Base-by-base conservation (phyloP, 768 basidiomycete species). In the Panellus pusillus region DNA sequence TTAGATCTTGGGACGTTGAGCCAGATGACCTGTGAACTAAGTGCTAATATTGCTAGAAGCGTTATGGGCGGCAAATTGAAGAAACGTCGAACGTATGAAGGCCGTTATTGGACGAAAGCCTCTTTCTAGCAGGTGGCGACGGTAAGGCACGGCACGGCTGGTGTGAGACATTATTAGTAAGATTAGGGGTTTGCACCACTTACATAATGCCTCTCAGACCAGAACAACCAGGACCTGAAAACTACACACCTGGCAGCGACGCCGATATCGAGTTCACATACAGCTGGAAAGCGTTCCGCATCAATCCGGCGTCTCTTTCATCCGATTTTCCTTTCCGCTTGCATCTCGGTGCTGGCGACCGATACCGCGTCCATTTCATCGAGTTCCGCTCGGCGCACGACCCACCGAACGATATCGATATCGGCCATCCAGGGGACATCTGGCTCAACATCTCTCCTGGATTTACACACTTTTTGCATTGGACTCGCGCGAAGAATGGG, bases 371-470 rank as follows among this genome's bases (percentile, higher is more conserved):
- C 44, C 44, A 20, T 8, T 56, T 51, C 28, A 31, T 50, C 31
- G 55, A 56, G 36, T 56, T 56, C n/a, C 48, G 55, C 17, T 39
- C 55, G 12, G 8, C 12, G 1, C n/a, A 3, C 24, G 48, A 56
- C 36, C 55, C 55, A 9, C 55, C 49, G 9, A 11, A 9, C 17
- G 49, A 50, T 13, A 39, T 9, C 24, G 55, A 56, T 13, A 31
- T 56, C 9, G 55, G 55, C 12, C 40, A 51, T 31, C 50, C 55
- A 9, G 55, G 55, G 0, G 55, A 56, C 13, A 47, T 47, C 3
- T 56, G 55, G 55, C 18, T 56, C 19, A 56, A 56, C 15, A 24
- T 56, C 35, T 56, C 49, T 2, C 44, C 49, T 3, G n/a, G 15
- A 3, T 29, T 3, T 56, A 42, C 28, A 39, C 49, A 15, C 17